Percentiles rank a stretch among this genome's conserved stretches.
phyloP scores from a whole-genome alignment of 163 green algal species.

The Trebouxiophyceae sp. region DNA sequence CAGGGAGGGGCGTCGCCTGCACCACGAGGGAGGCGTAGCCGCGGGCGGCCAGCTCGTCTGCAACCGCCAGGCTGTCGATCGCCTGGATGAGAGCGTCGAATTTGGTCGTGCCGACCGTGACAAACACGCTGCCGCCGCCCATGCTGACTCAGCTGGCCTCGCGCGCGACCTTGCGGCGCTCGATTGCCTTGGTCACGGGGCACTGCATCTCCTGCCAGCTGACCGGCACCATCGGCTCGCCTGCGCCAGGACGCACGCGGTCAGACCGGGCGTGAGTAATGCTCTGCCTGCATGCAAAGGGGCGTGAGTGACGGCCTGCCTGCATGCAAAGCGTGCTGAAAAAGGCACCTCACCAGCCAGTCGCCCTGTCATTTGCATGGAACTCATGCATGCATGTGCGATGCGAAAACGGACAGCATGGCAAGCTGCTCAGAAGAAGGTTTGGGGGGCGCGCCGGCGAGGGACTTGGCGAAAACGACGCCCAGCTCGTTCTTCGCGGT shows the following conservation, averaged over 20 bases:
- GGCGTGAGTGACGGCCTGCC: no score
- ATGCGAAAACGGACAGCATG: no score
- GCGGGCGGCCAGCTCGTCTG: conserved; percentile 19
- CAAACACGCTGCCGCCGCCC: conserved; percentile 42
- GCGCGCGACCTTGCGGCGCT: conserved; percentile 83
- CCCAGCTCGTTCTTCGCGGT: conserved; percentile 86
- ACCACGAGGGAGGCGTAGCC: conserved; percentile 62
- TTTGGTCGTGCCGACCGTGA: conserved; percentile 83
- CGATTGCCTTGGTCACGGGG: conserved; percentile 53
- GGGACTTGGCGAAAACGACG: conserved; percentile 74
- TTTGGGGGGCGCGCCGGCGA: conserved; percentile 12
- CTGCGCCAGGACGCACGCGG: no score
- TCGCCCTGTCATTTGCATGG: not conserved
- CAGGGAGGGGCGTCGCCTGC: conserved; percentile 39
- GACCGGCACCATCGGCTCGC: conserved; percentile 60
- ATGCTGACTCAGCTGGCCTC: no score
- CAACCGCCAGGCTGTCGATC: conserved; percentile 44
- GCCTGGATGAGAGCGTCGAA: conserved; percentile 70
- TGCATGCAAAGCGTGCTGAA: not conserved
- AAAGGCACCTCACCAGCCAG: no score
- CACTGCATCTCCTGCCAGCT: conserved; percentile 82
- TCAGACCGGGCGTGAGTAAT: no score
- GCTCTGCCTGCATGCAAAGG: no score
- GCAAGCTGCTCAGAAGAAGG: no score
- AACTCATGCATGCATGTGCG: no score